Conservation (phyloP, 2,329 filamentous ascomycete species). For the Xylariaceae sp. region DNA sequence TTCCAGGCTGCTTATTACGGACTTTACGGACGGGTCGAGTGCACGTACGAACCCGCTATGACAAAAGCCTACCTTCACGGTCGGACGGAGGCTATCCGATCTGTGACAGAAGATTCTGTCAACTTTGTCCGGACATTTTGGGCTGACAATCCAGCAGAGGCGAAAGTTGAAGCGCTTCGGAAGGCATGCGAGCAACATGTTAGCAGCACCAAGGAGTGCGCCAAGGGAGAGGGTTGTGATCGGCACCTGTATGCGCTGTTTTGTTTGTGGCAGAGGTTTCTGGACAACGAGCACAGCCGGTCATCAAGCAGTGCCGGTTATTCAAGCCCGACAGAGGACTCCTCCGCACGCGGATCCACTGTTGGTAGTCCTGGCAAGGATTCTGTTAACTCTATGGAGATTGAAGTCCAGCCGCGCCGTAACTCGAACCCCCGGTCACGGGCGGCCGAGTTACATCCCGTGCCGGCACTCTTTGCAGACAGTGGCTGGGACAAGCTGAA, state of each 20-base stretch:
- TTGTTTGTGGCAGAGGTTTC: slow-evolving; percentile 89
- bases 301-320: slow-evolving; percentile 64
- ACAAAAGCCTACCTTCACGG: slow-evolving; percentile 94
- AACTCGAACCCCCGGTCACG: slow-evolving; percentile 49
- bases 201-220: slow-evolving; percentile 79
- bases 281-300: slow-evolving; percentile 72
- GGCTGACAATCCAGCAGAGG: slow-evolving; percentile 81
- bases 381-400: slow-evolving; percentile 54
- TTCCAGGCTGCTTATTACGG: slow-evolving; percentile 99
- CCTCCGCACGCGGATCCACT: slow-evolving; percentile 52
- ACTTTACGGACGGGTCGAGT: slow-evolving; percentile 90
- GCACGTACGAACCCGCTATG: slow-evolving; percentile 98
- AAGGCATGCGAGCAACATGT: slow-evolving; percentile 86
- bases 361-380: slow-evolving; percentile 61
- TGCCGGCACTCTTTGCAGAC: slow-evolving; percentile 86
- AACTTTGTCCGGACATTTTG: slow-evolving; percentile 93
- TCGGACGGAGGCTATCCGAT: slow-evolving; percentile 89
- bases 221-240: slow-evolving; percentile 89
- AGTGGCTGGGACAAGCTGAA: slow-evolving; percentile 93
- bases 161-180: slow-evolving; percentile 85
- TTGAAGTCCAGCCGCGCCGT: slow-evolving; percentile 44
- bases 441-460: slow-evolving; percentile 49
- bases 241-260: slow-evolving; percentile 92
- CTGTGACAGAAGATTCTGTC: slow-evolving; percentile 82
- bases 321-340: slow-evolving; percentile 63